A percentile compares a stretch with the other conserved stretches of the same genome.
phyloP scores from a whole-genome alignment of 2,329 filamentous ascomycete genomes.

The Cercospora berteroae region DNA sequence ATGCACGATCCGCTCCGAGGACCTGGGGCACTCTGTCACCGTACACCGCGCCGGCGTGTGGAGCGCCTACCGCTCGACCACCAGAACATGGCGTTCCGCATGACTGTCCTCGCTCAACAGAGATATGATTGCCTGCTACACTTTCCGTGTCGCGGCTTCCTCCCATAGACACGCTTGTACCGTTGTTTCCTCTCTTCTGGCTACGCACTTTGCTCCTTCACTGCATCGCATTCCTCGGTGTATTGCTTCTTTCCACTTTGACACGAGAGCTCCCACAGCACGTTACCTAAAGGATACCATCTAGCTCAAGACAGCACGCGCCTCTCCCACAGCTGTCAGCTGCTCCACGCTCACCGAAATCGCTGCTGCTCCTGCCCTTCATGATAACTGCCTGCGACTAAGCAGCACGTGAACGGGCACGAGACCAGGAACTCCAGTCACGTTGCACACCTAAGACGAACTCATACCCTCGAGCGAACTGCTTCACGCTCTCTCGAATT shows the following conservation, averaged over 20 bases:
- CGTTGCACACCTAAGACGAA: slow-evolving; percentile 4
- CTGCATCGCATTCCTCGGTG: not conserved
- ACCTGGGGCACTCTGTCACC: slow-evolving; percentile 12
- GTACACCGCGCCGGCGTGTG: slow-evolving; percentile 2
- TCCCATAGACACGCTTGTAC: not conserved
- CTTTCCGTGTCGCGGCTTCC: not conserved
- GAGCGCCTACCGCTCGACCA: not conserved
- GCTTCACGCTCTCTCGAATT: slow-evolving; percentile 13
- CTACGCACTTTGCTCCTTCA: not conserved
- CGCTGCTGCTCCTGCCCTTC: not conserved
- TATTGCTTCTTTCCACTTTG: not conserved
- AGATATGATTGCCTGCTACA: not conserved
- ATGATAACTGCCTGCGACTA: not conserved
- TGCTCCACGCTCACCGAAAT: not conserved
- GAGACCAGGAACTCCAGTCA: slow-evolving; percentile 16
- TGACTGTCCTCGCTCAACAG: slow-evolving; percentile 4
- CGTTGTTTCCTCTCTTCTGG: not conserved
- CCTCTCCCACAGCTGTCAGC: not conserved
- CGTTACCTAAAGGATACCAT: slow-evolving; percentile 8
- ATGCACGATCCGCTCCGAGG: slow-evolving; percentile 12
- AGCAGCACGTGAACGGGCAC: slow-evolving; percentile 27
- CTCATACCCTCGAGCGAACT: not conserved
- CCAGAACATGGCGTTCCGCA: slow-evolving; percentile 7
- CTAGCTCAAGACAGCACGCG: slow-evolving; percentile 5
- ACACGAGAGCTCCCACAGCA: slow-evolving; percentile 1